phyloP scores from a whole-genome alignment of 805 yeast genomes.

The Lachancea sp. region DNA sequence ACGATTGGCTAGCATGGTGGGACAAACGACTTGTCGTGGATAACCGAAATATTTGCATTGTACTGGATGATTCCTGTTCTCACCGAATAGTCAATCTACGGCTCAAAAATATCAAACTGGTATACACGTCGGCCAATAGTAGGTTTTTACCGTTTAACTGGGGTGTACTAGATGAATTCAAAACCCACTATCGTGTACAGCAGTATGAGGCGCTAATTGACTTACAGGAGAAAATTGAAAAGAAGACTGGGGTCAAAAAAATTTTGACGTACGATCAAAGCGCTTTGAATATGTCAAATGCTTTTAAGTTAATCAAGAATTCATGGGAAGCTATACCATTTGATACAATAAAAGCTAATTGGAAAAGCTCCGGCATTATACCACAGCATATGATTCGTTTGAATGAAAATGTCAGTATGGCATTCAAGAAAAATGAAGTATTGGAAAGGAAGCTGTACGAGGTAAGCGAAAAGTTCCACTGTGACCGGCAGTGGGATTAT shows the following conservation, averaged over 20 bases:
- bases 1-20: slow-evolving; percentile 53
- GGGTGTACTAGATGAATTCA: slow-evolving; percentile 59
- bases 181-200: slow-evolving; percentile 49
- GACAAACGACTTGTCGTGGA: slow-evolving; percentile 49
- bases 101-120: slow-evolving; percentile 37
- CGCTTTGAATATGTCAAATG: slow-evolving; percentile 46
- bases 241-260: slow-evolving; percentile 15
- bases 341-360: slow-evolving; percentile 35
- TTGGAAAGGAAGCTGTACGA: slow-evolving; percentile 39
- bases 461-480: slow-evolving; percentile 43
- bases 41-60: slow-evolving; percentile 46
- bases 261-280: slow-evolving; percentile 35
- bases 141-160: slow-evolving; percentile 55
- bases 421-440: slow-evolving; percentile 32
- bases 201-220: slow-evolving; percentile 42
- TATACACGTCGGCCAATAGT: slow-evolving; percentile 36
- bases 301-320: slow-evolving; percentile 50
- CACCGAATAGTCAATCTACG: slow-evolving; percentile 53
- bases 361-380: slow-evolving; percentile 40
- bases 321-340: slow-evolving; percentile 46
- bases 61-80: slow-evolving; percentile 56
- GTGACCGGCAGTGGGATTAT: slow-evolving; percentile 52
- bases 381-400: slow-evolving; percentile 30
- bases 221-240: slow-evolving; percentile 24
- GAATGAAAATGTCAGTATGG: slow-evolving; percentile 29